Evolutionary conservation across 441 rosid species (phyloP).

Genomic region (Erodium chrysanthum): DNA sequence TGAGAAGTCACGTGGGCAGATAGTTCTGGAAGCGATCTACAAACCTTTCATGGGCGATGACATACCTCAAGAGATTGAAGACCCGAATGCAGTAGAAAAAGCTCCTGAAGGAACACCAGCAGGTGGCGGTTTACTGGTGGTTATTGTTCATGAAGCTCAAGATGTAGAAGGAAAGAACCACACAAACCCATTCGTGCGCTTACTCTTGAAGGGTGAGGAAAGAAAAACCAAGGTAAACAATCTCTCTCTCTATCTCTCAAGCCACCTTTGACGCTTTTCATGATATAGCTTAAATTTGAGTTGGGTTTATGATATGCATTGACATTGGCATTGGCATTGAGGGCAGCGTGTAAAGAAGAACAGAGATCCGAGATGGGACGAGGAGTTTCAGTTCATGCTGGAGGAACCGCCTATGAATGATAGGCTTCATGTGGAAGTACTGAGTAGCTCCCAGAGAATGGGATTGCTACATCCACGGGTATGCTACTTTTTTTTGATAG

Average conservation of each 20-base stretch:
- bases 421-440: slow-evolving; percentile 49
- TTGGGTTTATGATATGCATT: no score
- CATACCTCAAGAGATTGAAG: slow-evolving; percentile 27
- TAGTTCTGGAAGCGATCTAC: slow-evolving; percentile 37
- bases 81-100: slow-evolving; percentile 35
- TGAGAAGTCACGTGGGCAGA: slow-evolving; percentile 54
- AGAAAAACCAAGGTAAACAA: slow-evolving; percentile 46
- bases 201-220: slow-evolving; percentile 55
- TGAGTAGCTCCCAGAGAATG: slow-evolving; percentile 50
- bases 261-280: no score
- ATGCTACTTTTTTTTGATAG: no score
- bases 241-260: no score
- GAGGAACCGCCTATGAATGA: slow-evolving; percentile 56
- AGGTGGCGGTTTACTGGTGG: slow-evolving; percentile 54
- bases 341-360: slow-evolving; percentile 48
- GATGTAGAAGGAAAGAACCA: slow-evolving; percentile 65
- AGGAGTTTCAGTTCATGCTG: slow-evolving; percentile 47
- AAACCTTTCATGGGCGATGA: slow-evolving; percentile 47
- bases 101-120: slow-evolving; percentile 64
- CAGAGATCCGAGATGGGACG: slow-evolving; percentile 68
- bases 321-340: background rate
- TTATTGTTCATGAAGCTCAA: slow-evolving; percentile 55
- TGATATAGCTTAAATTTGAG: no score
- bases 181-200: slow-evolving; percentile 51
- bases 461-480: slow-evolving; percentile 55